A percentile compares a stretch with the other conserved stretches of the same genome.
Evolutionary conservation across 2,329 filamentous ascomycete species (phyloP).

Genomic region (Diplodia sapinea): DNA sequence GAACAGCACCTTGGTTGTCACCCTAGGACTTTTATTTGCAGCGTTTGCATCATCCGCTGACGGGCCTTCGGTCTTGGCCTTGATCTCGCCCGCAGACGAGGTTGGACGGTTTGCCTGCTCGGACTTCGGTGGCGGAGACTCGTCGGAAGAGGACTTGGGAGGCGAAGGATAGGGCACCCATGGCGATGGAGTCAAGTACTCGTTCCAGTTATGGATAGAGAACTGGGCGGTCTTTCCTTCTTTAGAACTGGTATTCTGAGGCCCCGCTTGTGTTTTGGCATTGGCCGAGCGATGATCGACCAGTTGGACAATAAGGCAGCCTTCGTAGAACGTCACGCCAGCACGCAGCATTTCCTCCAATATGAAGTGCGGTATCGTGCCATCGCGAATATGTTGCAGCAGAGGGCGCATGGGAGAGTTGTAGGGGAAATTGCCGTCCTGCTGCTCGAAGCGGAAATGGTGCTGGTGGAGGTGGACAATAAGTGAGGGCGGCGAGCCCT

Average conservation of each 20-base stretch:
- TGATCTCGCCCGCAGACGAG: constrained; percentile 37
- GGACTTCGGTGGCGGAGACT: constrained; percentile 32
- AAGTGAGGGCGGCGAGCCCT: constrained; percentile 75
- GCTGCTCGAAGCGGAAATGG: constrained; percentile 84
- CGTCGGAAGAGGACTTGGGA: constrained; percentile 36
- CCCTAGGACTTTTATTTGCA: constrained; percentile 52
- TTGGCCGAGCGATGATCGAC: constrained; percentile 79
- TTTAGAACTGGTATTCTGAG: constrained; percentile 55
- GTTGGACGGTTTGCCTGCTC: constrained; percentile 37
- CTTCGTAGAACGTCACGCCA: constrained; percentile 86
- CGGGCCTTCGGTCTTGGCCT: constrained; percentile 28
- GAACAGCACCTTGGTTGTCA: constrained; percentile 75
- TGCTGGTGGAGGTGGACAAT: constrained; percentile 83
- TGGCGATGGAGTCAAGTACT: constrained; percentile 86
- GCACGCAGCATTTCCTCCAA: constrained; percentile 75
- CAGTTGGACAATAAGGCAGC: constrained; percentile 92
- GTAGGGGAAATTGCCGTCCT: constrained; percentile 90
- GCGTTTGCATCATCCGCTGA: constrained; percentile 35
- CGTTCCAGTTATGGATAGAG: constrained; percentile 91
- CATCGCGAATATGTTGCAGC: constrained; percentile 75
- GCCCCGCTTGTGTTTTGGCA: constrained; percentile 61
- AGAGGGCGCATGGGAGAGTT: constrained; percentile 87
- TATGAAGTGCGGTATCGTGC: constrained; percentile 88
- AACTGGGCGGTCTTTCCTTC: constrained; percentile 69
- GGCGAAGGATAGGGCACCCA: constrained; percentile 71